Conservation (phyloP, 495 filamentous ascomycete genomes). For the Aspergillus nidulans region DNA sequence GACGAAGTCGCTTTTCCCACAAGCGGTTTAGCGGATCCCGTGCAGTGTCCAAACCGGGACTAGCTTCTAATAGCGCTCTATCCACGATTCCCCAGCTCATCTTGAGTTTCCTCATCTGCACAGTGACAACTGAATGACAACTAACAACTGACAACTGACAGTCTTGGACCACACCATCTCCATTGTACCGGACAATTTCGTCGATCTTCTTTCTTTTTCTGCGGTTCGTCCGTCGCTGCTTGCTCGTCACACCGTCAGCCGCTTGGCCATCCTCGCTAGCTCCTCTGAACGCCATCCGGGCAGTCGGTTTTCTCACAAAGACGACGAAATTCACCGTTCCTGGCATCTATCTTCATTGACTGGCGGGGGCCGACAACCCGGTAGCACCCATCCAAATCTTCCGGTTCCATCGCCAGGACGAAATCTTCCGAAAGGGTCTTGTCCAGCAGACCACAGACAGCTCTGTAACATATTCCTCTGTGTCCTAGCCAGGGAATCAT, state of each 20-base stretch:
- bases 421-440: conserved; percentile 18
- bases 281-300: background rate
- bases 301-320: background rate
- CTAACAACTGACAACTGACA: no score
- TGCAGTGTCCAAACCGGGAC: conserved; percentile 1
- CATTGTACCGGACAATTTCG: conserved; percentile 9
- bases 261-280: conserved; percentile 1
- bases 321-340: conserved; percentile 10
- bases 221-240: conserved; percentile 7
- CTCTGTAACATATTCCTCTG: background rate
- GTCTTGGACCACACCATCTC: background rate
- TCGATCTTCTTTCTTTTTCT: conserved; percentile 13
- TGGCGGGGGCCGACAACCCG: background rate
- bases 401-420: conserved; percentile 3
- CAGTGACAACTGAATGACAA: no score
- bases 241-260: conserved; percentile 5
- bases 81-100: background rate
- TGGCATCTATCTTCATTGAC: background rate
- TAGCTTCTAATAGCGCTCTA: conserved; percentile 7
- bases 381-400: conserved; percentile 14
- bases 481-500: background rate
- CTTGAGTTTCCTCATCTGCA: background rate
- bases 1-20: conserved; percentile 3
- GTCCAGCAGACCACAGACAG: background rate
- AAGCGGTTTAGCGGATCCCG: conserved; percentile 3